These are phyloP conservation scores for Auriscalpium microsporum DNA, from an alignment of 768 basidiomycete genomes.

Conservation along the genomic window DNA sequence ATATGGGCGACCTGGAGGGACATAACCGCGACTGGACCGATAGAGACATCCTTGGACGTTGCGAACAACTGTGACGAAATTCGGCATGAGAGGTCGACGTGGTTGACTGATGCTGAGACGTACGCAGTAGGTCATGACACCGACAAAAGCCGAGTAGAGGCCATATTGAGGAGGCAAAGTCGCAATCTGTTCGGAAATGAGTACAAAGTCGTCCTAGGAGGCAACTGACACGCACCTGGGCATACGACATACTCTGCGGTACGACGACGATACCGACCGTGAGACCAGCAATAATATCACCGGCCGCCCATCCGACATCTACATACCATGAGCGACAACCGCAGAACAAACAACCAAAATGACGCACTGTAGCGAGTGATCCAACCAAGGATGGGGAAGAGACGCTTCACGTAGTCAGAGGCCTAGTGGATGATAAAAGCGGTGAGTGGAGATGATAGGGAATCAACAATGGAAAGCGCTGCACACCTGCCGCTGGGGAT, in stretches of 20 bases:
- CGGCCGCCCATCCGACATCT: conserved; percentile 64
- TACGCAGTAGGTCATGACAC: conserved; percentile 77
- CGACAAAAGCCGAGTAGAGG: conserved; percentile 89
- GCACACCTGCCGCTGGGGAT: conserved; percentile 48
- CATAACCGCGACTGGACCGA: conserved; percentile 99
- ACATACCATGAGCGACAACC: neutral
- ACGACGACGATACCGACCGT: conserved; percentile 95
- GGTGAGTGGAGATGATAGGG: conserved; percentile 1
- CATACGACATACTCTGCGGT: conserved; percentile 91
- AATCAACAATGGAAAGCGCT: neutral
- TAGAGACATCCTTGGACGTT: conserved; percentile 98
- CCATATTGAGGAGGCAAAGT: conserved; percentile 83
- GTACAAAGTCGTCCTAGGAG: neutral
- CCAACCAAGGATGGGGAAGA: conserved; percentile 87
- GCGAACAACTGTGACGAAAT: conserved; percentile 65
- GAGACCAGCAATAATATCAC: conserved; percentile 83
- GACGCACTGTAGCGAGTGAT: conserved; percentile 75
- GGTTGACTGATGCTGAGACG: conserved; percentile 19
- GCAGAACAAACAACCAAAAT: neutral
- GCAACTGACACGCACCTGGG: conserved; percentile 36
- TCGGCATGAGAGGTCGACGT: neutral
- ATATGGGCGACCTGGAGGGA: conserved; percentile 80
- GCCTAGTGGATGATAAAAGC: conserved; percentile 30
- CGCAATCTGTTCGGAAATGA: conserved; percentile 48
- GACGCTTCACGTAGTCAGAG: conserved; percentile 50